Evolutionary conservation across 2,329 filamentous ascomycete species (phyloP), one percentile per base, ranked within the genome.

Genomic region (Pezicula radicicola): DNA sequence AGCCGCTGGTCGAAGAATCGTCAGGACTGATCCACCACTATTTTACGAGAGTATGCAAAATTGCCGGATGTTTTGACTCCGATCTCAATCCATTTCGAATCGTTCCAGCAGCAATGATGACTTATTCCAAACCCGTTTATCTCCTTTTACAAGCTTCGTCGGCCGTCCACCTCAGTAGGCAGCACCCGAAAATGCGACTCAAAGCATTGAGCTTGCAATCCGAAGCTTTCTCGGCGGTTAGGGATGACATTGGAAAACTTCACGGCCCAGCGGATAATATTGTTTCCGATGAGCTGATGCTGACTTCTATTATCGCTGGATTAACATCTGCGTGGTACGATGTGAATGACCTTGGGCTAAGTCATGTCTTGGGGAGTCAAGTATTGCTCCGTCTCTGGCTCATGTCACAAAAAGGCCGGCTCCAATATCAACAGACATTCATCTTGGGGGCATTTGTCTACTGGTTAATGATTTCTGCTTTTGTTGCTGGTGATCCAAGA

Each of bases 321-420:
- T 48, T 53, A 27, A 53, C 51, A 19, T 50, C 47, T 41, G 42
- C 51, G 9, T 53, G 51, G 51, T 53, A 53, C 37, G 51, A 53
- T 30, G 51, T 53, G 12, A 50, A 53, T 28, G 51, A 53, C 45
- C 18, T 53, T 16, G 51, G 51, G 5, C 8, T 30, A n/a, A 47
- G 42, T 27, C 51, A 53, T 44, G 43, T 53, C 12, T 15, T 50
- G n/a, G 51, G 51, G 5, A 46, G 51, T 15, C 51, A 53, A 39
- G 43, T 53, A 18, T 47, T 53, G 6, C 48, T 53, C 15, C 42
- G 25, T 6, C 42, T 53, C 2, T 53, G 51, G 51, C 37, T 53
- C 10, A 16, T 7, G 12, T 37, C 43, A 13, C 42, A 53, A 28
- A 46, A 15, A 21, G 42, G 36, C 2, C 43, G 43, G 5, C 37